Evolutionary conservation across 345 rosid species (phyloP), one percentile per base, ranked within the genome.

Genomic region (Populus alba): DNA sequence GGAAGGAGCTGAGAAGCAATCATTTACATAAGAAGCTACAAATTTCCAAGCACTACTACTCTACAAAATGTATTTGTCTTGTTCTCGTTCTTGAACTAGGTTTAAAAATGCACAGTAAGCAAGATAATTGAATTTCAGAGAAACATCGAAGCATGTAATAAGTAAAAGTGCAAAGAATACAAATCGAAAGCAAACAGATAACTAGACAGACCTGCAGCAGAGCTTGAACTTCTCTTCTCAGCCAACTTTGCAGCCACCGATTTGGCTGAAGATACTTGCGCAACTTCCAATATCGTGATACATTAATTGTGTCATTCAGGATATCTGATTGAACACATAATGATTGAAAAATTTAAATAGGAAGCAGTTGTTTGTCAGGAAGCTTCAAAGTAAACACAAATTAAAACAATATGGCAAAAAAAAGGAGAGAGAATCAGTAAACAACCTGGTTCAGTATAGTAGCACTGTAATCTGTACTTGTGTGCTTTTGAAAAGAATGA

Each of bases 171-270:
- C 20, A 70, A 37, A 70, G 73, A 45, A 55, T 13, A 45, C 75
- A 77, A 55, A 31, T 4, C 11, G 8, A 47, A 38, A 22, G 22
- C 10, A 71, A 63, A 43, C 57, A 4, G 8, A 55, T 37, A 29
- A 66, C 57, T 43, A 55, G 29, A 59, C 67, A 59, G 29, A 91
- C 99, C 94, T 91, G 96, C 88, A 91, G 84, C 38, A 93, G 81
- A 85, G 99, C 90, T 80, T 95, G 98, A 77, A 91, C 81, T 86
- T 95, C 99, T 73, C 97, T 92, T 85, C 77, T 90, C 87, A 92
- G 77, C 98, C 98, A 93, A 59, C 79, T 70, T 38, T 83, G 87
- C 63, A 95, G 88, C 92, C 94, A 88, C 41, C 68, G 81, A 77
- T 88, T 93, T 61, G 84, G 81, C 63, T 89, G 92, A 72, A 85